These are phyloP conservation scores for Diaporthe destruens DNA, from an alignment of 2,329 filamentous ascomycete genomes.

Conservation along the genomic window DNA sequence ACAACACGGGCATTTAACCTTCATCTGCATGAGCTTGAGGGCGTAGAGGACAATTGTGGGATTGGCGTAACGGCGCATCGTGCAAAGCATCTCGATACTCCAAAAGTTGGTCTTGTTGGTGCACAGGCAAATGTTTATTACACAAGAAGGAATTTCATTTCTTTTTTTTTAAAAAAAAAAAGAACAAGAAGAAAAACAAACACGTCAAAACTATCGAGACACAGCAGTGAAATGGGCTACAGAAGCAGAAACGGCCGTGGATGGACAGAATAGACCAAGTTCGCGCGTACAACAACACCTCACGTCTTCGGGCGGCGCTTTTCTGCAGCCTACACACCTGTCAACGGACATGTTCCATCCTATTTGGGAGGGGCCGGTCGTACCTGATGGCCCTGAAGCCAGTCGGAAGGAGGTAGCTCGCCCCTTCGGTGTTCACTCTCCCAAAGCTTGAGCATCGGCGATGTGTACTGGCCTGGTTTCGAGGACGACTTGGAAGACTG, in stretches of 20 bases:
- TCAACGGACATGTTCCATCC: constrained; percentile 1
- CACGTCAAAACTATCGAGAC: constrained; percentile 23
- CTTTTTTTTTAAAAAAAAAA: neutral
- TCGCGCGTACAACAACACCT: neutral
- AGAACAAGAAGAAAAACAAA: neutral
- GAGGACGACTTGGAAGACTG: constrained; percentile 7
- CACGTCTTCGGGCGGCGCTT: constrained; percentile 7
- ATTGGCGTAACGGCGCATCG: constrained; percentile 41
- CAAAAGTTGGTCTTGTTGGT: constrained; percentile 28
- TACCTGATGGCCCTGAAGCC: constrained; percentile 21
- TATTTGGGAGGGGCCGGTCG: neutral
- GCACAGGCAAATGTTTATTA: neutral
- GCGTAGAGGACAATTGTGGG: neutral
- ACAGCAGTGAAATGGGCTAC: constrained; percentile 25
- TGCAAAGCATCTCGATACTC: constrained; percentile 35
- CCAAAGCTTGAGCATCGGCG: constrained; percentile 41
- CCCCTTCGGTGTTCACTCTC: constrained; percentile 26
- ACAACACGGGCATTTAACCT: constrained; percentile 54
- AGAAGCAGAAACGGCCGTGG: constrained; percentile 13
- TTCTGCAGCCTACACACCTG: constrained; percentile 15
- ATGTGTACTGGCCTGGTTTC: constrained; percentile 1
- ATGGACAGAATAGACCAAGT: constrained; percentile 1
- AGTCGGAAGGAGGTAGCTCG: constrained; percentile 35
- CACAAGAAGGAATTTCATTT: constrained; percentile 14
- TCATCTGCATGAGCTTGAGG: constrained; percentile 10